Percentiles rank a stretch among this genome's conserved stretches.
Conservation (phyloP, 106 monocot genomes). For the Ottelia alismoides region DNA sequence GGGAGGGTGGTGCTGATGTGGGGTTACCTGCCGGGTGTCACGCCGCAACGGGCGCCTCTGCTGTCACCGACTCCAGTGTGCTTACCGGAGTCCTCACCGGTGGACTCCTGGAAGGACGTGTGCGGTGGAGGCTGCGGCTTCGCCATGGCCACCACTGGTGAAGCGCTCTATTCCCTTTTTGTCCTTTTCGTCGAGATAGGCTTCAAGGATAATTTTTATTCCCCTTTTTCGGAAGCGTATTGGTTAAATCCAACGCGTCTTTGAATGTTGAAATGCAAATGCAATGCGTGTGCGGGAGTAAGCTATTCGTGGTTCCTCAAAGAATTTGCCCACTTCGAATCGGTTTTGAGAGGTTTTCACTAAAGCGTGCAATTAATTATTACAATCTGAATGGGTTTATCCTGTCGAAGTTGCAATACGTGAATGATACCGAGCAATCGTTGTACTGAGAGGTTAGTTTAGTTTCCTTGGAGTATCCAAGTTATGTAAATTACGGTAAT, state of each 20-base stretch:
- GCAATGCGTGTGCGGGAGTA: too few relatives aligned
- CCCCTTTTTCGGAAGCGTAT: not conserved
- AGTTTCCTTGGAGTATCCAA: too few relatives aligned
- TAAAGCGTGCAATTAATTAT: too few relatives aligned
- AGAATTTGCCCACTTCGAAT: not conserved
- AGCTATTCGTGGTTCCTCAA: not conserved
- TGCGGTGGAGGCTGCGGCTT: conserved; percentile 76
- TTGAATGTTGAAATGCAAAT: too few relatives aligned
- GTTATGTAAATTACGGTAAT: too few relatives aligned
- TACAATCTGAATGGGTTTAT: too few relatives aligned
- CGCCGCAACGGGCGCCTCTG: conserved; percentile 53
- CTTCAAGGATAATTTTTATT: not conserved
- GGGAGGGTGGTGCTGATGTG: conserved; percentile 60
- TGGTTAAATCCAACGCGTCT: not conserved
- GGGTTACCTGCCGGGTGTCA: conserved; percentile 70
- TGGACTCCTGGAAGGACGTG: conserved; percentile 54
- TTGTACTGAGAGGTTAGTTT: too few relatives aligned
- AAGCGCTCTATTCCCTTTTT: not conserved
- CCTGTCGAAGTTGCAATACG: too few relatives aligned
- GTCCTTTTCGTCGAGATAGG: not conserved
- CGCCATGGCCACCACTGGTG: conserved; percentile 74
- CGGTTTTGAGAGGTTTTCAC: not conserved
- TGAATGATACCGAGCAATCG: too few relatives aligned
- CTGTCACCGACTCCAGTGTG: conserved; percentile 29
- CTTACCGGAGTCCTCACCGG: conserved; percentile 28